Conservation (phyloP, 176 grass and related monocot genomes). For the Carex scoparia region DNA sequence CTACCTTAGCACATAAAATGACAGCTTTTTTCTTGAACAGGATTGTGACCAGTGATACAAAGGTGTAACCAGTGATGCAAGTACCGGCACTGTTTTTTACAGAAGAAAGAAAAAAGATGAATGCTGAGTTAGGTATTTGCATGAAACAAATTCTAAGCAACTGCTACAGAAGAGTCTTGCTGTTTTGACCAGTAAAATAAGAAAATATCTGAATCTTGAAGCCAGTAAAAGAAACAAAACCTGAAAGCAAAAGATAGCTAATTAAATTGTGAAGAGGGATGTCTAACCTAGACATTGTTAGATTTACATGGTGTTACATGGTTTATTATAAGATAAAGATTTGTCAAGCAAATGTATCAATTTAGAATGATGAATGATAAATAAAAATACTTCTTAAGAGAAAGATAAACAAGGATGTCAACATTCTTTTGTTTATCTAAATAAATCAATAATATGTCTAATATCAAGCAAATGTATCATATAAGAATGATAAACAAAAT, state of each 20-base stretch:
- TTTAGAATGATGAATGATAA: not conserved
- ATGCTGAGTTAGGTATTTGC: not conserved
- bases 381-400: not conserved
- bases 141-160: not conserved
- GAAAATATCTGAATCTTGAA: not conserved
- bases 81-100: slow-evolving; percentile 2
- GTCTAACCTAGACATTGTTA: not conserved
- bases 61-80: not conserved
- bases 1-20: not conserved
- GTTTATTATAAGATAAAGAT: not conserved
- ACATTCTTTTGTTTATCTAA: not conserved
- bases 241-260: not conserved
- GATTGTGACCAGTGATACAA: not conserved
- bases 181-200: not conserved
- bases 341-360: not conserved
- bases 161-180: not conserved
- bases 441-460: not conserved
- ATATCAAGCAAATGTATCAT: not conserved
- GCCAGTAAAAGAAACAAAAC: not conserved
- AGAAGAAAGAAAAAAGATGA: not conserved
- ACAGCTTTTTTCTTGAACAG: not conserved
- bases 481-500: not conserved
- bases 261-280: not conserved
- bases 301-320: not conserved
- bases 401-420: not conserved